Base-by-base conservation (phyloP, 257 asterid species). In the Nicotiana tabacum region DNA sequence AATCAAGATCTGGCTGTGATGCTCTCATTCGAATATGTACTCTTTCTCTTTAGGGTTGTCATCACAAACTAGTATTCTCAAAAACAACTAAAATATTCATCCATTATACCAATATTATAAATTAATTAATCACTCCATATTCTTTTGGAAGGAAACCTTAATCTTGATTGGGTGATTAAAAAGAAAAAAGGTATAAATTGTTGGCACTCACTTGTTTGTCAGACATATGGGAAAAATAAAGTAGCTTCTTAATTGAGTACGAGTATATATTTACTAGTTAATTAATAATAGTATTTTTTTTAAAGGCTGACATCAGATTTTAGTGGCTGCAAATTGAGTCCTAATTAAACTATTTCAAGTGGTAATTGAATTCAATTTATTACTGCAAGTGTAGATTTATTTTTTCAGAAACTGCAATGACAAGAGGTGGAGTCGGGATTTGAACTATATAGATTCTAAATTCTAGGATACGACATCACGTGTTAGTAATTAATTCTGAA, bases 201-300 rank as follows among this genome's bases (percentile, higher is more conserved):
- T 48, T 76, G 80, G 43, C 80, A 76, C 80, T 76, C 80, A 76
- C 80, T 51, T 69, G 29, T n/a, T 76, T 48, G 62, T 74, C 80
- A 76, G 64, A 13, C 39, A 15, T 30, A 72, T 46, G 27, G 61
- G 16, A 3, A 48, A 12, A 46, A 46, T 27, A 48, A 74, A 74
- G 80, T 74, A 24, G 15, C 60, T 7, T 76, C 2, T 15, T 51
- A 76, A 24, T 24, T 72, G 32, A 6, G n/a, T 70, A 21, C 18
- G 68, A 27, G 37, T 62, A 62, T 18, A 18, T 58, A 18, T 58
- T 6, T 58, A 18, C 9, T 18, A 2, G 2, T n/a, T 6, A 58
- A 10, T 9, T 10, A 43, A 5, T 6, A 37, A 21, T 21, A 21
- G 48, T 43, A 8, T 43, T 43, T 9, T 43, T 43, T 43, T 43